A percentile compares a stretch with the other conserved stretches of the same genome.
Evolutionary conservation across 2,329 filamentous ascomycete genomes (phyloP).

Genomic region (Aspergillus uvarum): DNA sequence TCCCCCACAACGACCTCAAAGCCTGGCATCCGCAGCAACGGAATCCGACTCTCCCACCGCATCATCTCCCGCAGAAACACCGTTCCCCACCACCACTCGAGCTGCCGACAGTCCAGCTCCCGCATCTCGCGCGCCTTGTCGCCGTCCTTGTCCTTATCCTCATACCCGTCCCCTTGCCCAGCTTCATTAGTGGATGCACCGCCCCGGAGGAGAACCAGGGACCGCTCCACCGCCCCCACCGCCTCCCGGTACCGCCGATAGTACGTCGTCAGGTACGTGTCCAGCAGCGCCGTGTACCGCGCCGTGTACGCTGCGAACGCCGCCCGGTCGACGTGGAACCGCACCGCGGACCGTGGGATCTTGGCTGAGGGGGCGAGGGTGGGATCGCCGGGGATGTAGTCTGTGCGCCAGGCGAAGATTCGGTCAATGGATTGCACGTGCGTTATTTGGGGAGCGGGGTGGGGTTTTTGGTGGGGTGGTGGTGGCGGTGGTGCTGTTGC

Average conservation of each 20-base stretch:
- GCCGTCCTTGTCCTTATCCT: no score
- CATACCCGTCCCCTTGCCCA: no score
- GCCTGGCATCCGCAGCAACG: not conserved
- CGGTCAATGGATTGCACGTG: slow-evolving; percentile 26
- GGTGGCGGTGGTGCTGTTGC: no score
- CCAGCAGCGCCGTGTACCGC: slow-evolving; percentile 6
- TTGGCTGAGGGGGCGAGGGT: slow-evolving; percentile 26
- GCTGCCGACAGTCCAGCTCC: not conserved
- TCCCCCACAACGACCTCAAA: not conserved
- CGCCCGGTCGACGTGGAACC: slow-evolving; percentile 22
- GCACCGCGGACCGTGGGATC: slow-evolving; percentile 25
- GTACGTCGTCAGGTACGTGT: slow-evolving; percentile 7
- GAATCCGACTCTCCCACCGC: not conserved
- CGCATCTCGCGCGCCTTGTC: not conserved
- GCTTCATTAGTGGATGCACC: no score
- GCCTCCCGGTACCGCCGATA: not conserved
- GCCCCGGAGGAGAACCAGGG: no score
- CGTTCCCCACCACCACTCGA: not conserved
- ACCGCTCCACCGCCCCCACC: not conserved
- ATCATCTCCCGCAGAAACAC: not conserved
- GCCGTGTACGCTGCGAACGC: slow-evolving; percentile 21
- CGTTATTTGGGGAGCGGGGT: not conserved
- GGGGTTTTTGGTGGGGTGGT: no score
- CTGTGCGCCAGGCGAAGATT: slow-evolving; percentile 27
- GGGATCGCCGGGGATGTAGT: slow-evolving; percentile 12